phyloP scores from a whole-genome alignment of 2,329 filamentous ascomycete species.

The Calonectria multiphialidica region DNA sequence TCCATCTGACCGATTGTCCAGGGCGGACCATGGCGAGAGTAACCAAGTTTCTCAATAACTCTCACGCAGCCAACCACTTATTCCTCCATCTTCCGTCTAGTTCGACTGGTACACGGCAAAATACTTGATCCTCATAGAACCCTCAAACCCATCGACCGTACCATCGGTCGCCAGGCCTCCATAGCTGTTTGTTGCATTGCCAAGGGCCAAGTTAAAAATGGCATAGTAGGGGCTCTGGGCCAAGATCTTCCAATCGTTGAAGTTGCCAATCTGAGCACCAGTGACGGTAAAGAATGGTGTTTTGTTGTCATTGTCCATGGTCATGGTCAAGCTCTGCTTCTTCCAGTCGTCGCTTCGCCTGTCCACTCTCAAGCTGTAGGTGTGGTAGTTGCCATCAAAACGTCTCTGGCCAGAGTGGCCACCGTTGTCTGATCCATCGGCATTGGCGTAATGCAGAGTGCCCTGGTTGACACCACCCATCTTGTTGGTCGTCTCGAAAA shows the following conservation, averaged over 20 bases:
- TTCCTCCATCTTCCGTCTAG: neutral
- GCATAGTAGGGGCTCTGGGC: neutral
- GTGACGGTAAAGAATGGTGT: neutral
- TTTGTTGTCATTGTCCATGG: neutral
- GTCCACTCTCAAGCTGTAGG: neutral
- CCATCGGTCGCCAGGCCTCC: neutral
- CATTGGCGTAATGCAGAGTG: neutral
- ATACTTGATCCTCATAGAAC: neutral
- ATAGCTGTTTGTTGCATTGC: neutral
- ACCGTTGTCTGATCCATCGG: neutral
- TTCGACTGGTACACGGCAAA: neutral
- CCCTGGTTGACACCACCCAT: conserved; percentile 7
- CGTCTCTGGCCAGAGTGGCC: neutral
- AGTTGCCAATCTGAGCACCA: neutral
- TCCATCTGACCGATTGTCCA: neutral
- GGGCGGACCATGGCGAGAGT: neutral
- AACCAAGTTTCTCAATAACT: neutral
- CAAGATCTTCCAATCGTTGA: neutral
- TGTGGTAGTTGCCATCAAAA: neutral
- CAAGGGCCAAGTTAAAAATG: conserved; percentile 5
- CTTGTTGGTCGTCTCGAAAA: conserved; percentile 3
- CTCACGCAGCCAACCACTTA: neutral
- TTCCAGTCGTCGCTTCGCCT: neutral
- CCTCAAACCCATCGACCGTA: neutral
- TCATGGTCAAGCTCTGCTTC: neutral